phyloP scores from a whole-genome alignment of 768 basidiomycete genomes.

The Phylloporus sp. region DNA sequence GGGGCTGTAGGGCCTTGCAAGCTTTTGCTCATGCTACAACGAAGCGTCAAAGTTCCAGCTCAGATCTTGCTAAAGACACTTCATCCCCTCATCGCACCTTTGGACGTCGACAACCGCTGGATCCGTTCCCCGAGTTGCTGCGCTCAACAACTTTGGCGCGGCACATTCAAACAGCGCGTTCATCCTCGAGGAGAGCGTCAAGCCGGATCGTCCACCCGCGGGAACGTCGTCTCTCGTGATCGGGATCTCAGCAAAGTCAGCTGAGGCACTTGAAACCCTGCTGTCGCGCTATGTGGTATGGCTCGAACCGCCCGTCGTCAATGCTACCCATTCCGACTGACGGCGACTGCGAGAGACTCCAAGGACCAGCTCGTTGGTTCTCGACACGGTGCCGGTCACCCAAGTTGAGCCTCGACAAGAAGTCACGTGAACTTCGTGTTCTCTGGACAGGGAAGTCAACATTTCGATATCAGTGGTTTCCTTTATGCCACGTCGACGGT shows the following conservation, averaged over 20 bases:
- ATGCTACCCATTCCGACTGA: constrained; percentile 48
- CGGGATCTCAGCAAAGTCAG: constrained; percentile 59
- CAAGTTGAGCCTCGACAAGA: constrained; percentile 25
- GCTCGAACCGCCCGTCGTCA: constrained; percentile 62
- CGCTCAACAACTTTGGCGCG: constrained; percentile 75
- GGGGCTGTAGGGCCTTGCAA: constrained; percentile 70
- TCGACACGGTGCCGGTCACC: constrained; percentile 35
- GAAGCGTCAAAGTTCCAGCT: constrained; percentile 50
- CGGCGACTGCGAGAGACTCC: constrained; percentile 41
- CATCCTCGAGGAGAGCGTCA: constrained; percentile 50
- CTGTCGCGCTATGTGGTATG: constrained; percentile 44
- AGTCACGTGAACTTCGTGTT: constrained; percentile 58
- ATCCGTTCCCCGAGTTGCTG: constrained; percentile 42
- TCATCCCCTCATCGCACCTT: constrained; percentile 51
- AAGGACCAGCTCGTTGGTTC: constrained; percentile 43
- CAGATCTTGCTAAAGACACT: constrained; percentile 54
- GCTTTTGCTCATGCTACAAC: constrained; percentile 60
- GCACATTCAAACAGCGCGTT: constrained; percentile 65
- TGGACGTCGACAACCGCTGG: constrained; percentile 40
- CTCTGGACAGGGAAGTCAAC: constrained; percentile 70
- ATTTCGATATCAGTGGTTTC: constrained; percentile 54
- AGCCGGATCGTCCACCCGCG: background rate
- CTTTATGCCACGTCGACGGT: constrained; percentile 47
- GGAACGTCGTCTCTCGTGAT: constrained; percentile 37
- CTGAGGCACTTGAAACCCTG: constrained; percentile 41